Evolutionary conservation across 306 rosid genomes (phyloP).

Genomic region (Vigna nakashimae): DNA sequence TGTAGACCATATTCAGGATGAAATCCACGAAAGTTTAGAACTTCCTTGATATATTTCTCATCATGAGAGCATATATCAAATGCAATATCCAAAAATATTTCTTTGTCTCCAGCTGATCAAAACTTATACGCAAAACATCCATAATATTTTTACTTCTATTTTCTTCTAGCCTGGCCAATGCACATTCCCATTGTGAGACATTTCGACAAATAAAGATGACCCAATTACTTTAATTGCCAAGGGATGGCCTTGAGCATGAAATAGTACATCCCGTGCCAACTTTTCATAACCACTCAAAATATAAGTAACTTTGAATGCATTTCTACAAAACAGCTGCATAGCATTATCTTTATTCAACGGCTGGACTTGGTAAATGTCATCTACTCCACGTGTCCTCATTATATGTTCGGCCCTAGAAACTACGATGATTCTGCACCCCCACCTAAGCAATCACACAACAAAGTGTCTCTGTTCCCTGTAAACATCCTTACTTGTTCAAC

Average conservation of each 20-base stretch:
- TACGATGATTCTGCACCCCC: neutral
- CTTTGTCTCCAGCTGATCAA: neutral
- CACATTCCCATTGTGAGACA: neutral
- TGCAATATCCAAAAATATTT: slow-evolving; percentile 27
- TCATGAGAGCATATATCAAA: neutral
- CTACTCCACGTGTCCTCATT: too few species aligned
- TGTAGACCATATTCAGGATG: neutral
- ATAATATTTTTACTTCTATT: neutral
- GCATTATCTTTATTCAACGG: neutral
- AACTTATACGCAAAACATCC: neutral
- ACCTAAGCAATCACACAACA: neutral
- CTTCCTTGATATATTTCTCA: rapidly evolving
- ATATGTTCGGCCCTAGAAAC: neutral
- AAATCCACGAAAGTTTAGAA: neutral
- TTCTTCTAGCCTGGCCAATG: neutral
- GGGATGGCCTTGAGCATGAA: neutral
- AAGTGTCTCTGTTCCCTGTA: too few species aligned
- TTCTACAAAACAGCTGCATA: neutral
- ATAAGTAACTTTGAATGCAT: neutral
- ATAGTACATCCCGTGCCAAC: neutral
- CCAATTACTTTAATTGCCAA: neutral
- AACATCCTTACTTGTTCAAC: neutral
- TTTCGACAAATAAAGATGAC: neutral
- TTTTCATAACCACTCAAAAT: neutral
- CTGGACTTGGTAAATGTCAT: neutral